These are phyloP conservation scores for Paecilomyces fulvus DNA, from an alignment of 2,329 filamentous ascomycete genomes.

Conservation along the genomic window DNA sequence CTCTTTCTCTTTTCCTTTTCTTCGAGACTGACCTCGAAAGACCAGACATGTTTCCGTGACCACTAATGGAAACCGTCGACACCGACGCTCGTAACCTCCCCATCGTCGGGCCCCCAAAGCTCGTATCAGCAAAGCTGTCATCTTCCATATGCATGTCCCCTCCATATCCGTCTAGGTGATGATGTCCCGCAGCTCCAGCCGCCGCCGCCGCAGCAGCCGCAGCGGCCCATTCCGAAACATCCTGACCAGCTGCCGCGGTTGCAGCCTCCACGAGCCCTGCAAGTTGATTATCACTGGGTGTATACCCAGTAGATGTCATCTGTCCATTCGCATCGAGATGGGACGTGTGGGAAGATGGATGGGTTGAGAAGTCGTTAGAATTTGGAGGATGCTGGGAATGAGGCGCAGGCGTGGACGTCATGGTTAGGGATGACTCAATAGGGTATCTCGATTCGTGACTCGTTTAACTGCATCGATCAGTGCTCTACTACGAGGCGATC, in stretches of 20 bases:
- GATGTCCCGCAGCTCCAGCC: slow-evolving; percentile 42
- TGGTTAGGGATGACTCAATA: slow-evolving; percentile 3
- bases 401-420: slow-evolving; percentile 21
- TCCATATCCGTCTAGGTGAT: slow-evolving; percentile 32
- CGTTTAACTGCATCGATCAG: neutral
- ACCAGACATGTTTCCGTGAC: slow-evolving; percentile 20
- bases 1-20: slow-evolving; percentile 35
- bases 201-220: slow-evolving; percentile 39
- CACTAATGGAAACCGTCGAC: slow-evolving; percentile 11
- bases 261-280: slow-evolving; percentile 40
- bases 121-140: slow-evolving; percentile 29
- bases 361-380: slow-evolving; percentile 17
- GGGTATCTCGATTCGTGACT: neutral
- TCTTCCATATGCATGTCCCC: slow-evolving; percentile 32
- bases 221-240: slow-evolving; percentile 34
- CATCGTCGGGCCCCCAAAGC: slow-evolving; percentile 11
- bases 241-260: slow-evolving; percentile 35
- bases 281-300: slow-evolving; percentile 35
- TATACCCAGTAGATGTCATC: slow-evolving; percentile 20
- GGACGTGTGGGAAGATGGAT: slow-evolving; percentile 15
- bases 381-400: slow-evolving; percentile 23
- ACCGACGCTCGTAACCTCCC: slow-evolving; percentile 19
- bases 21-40: slow-evolving; percentile 27
- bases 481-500: neutral
- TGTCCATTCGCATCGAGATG: slow-evolving; percentile 24